Percentiles rank a stretch among this genome's conserved stretches.
phyloP scores from a whole-genome alignment of 2,329 filamentous ascomycete genomes.

The Arthrobotrys sinensis region DNA sequence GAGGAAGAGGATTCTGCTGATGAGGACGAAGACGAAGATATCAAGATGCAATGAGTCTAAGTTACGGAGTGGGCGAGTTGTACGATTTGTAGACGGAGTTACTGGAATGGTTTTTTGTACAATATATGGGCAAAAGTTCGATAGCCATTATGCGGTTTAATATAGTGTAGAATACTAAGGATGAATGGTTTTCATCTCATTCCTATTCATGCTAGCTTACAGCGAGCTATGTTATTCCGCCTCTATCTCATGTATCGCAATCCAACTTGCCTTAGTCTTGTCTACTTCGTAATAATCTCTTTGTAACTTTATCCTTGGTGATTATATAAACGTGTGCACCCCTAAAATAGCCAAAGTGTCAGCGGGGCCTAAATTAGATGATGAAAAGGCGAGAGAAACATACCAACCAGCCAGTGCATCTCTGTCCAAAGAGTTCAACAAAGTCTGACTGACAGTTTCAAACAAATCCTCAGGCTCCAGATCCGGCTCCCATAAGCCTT shows the following conservation, averaged over 20 bases:
- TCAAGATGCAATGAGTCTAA: slow-evolving; percentile 36
- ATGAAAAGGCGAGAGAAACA: background rate
- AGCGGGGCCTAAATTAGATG: background rate
- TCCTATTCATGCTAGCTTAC: slow-evolving; percentile 24
- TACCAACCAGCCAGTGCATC: slow-evolving; percentile 94
- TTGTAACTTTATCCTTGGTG: slow-evolving; percentile 99
- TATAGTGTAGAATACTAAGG: slow-evolving; percentile 40
- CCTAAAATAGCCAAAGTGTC: slow-evolving; percentile 42
- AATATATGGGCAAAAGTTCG: slow-evolving; percentile 51
- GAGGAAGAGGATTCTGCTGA: background rate
- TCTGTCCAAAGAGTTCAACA: slow-evolving; percentile 95
- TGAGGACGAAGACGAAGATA: slow-evolving; percentile 37
- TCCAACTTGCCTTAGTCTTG: slow-evolving; percentile 78
- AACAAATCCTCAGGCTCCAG: slow-evolving; percentile 84
- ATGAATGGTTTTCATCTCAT: slow-evolving; percentile 31
- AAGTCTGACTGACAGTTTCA: slow-evolving; percentile 96
- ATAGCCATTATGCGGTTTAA: slow-evolving; percentile 35
- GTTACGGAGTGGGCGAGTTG: slow-evolving; percentile 1
- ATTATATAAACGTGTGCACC: slow-evolving; percentile 99
- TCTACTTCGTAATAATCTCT: slow-evolving; percentile 96
- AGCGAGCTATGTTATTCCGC: background rate
- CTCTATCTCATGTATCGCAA: background rate
- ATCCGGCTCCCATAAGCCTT: slow-evolving; percentile 97
- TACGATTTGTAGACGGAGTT: slow-evolving; percentile 39
- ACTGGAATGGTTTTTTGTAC: slow-evolving; percentile 42